Conservation (phyloP, 139 green algal genomes). For the Pseudopediastrum boryanum region DNA sequence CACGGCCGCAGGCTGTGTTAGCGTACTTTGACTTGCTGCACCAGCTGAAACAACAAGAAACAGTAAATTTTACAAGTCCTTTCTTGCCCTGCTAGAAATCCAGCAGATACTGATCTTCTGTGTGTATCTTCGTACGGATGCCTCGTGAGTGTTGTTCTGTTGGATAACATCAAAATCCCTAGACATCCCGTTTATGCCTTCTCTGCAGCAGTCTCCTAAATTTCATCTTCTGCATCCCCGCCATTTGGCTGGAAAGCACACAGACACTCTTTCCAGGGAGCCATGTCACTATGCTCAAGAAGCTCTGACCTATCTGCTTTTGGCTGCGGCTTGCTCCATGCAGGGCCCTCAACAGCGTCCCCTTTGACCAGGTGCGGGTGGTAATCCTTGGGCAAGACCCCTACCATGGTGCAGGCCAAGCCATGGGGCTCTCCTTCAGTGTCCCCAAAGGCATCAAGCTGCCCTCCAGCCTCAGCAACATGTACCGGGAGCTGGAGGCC, state of each 20-base stretch:
- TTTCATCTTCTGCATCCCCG: too few relatives aligned
- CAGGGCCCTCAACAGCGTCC: slow-evolving; percentile 69
- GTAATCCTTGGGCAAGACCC: slow-evolving; percentile 94
- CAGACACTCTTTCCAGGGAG: too few relatives aligned
- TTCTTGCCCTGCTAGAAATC: neutral
- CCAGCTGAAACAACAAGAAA: neutral
- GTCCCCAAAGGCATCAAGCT: slow-evolving; percentile 73
- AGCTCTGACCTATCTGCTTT: too few relatives aligned
- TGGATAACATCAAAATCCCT: neutral
- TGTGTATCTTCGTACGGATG: neutral
- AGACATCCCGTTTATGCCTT: slow-evolving; percentile 15
- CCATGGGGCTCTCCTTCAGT: slow-evolving; percentile 95
- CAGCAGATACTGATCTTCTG: neutral
- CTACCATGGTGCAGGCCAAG: slow-evolving; percentile 90
- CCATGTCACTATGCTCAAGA: too few relatives aligned
- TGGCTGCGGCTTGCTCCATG: too few relatives aligned
- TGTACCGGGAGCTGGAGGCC: slow-evolving; percentile 62
- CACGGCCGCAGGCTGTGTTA: neutral
- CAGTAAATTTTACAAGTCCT: neutral
- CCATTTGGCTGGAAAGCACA: too few relatives aligned
- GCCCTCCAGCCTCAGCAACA: slow-evolving; percentile 81
- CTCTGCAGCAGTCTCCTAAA: too few relatives aligned
- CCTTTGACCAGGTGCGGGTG: slow-evolving; percentile 67
- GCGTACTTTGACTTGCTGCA: neutral
- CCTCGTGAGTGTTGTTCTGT: neutral